Conservation (phyloP, 805 yeast genomes). For the Pichia eremophila region DNA sequence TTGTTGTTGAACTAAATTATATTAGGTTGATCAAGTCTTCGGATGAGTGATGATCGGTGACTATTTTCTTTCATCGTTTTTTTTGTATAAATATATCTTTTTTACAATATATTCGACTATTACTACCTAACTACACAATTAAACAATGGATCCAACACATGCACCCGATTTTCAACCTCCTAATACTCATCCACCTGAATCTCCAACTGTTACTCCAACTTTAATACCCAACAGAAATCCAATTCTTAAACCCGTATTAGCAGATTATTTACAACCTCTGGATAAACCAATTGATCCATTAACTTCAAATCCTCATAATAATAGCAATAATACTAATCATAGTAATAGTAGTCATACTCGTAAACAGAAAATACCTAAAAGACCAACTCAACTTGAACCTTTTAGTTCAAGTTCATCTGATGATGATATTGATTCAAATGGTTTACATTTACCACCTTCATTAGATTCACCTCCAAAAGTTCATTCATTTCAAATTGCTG, state of each 20-base stretch:
- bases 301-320: neutral
- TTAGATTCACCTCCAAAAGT: conserved; percentile 31
- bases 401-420: conserved; percentile 39
- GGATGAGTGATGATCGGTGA: too few species aligned
- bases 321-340: too few species aligned
- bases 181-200: conserved; percentile 48
- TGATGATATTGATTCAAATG: neutral
- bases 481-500: conserved; percentile 66
- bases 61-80: too few species aligned
- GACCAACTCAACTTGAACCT: conserved; percentile 51
- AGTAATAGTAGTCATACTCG: too few species aligned
- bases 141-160: conserved; percentile 69
- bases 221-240: conserved; percentile 68
- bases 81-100: too few species aligned
- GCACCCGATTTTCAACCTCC: conserved; percentile 90
- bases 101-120: too few species aligned
- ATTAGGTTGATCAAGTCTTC: too few species aligned
- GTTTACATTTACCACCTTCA: conserved; percentile 15
- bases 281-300: conserved; percentile 57
- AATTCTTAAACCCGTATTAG: conserved; percentile 68
- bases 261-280: conserved; percentile 59
- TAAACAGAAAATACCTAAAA: conserved; percentile 29
- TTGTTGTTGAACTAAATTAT: too few species aligned
- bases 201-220: conserved; percentile 59
- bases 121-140: too few species aligned